A percentile compares a stretch with the other conserved stretches of the same genome.
These are phyloP conservation scores for Eucalyptus paniculata DNA, from an alignment of 345 rosid species.

Conservation along the genomic window DNA sequence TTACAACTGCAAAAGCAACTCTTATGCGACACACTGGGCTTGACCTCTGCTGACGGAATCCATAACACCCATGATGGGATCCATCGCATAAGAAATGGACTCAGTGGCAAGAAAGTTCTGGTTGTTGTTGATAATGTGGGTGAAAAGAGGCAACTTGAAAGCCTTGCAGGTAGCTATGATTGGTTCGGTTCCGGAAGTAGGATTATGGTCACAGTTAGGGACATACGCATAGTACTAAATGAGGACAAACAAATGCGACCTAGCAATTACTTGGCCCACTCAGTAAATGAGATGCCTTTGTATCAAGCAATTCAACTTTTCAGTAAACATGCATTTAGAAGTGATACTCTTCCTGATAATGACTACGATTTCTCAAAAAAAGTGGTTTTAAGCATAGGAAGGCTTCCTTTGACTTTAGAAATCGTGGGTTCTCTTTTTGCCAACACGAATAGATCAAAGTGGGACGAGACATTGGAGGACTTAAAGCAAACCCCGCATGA, in stretches of 20 bases:
- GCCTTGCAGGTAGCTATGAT: not conserved
- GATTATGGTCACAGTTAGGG: not conserved
- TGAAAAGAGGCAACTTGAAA: not conserved
- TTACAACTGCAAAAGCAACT: not conserved
- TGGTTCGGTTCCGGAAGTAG: not conserved
- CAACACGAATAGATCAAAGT: fast-evolving
- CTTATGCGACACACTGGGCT: not conserved
- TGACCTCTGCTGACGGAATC: not conserved
- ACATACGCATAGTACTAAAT: not conserved
- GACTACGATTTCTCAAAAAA: not conserved
- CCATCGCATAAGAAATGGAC: not conserved
- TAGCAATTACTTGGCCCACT: not conserved
- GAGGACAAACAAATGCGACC: not conserved
- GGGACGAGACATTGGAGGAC: not conserved
- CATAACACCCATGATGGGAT: not conserved
- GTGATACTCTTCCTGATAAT: not conserved
- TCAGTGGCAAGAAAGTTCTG: too few species aligned
- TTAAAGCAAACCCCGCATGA: not conserved
- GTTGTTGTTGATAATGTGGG: not conserved
- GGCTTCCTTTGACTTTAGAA: not conserved
- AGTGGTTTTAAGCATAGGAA: not conserved
- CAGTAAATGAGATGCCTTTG: not conserved
- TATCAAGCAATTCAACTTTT: not conserved
- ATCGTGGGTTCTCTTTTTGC: not conserved
- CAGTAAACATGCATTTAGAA: not conserved